Evolutionary conservation across 164 flowering plant species (phyloP), one percentile per base, ranked within the genome.

Genomic region (Chimonanthus salicifolius): DNA sequence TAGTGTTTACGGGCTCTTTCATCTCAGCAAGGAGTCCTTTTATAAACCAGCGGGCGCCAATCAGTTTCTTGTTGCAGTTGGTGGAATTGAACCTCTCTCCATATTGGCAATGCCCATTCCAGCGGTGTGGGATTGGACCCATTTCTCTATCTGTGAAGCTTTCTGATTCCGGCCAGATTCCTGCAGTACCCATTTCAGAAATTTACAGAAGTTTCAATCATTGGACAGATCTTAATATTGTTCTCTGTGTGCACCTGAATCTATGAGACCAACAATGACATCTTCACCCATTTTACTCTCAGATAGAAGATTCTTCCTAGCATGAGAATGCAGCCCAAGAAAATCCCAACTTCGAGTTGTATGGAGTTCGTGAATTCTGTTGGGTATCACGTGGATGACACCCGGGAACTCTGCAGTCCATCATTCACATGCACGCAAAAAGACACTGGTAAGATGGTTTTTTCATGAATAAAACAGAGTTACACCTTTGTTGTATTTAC

Each of bases 291-390:
- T 82, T 71, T 88, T 63, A 46, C 89, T 88, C 79, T 89, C 92
- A 4, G 64, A 13, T 63, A 74, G 64, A 51, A 76, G 62, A 20
- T 84, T 85, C 71, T 93, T 87, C 33, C 72, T 46, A 74, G 0
- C 80, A 85, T 1, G 77, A 80, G 13, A 51, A 18, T 88, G 88
- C 6, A 94, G 77, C 4, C 96, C 94, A 4, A 92, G 46, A 71
- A 89, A 94, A 69, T 92, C 94, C 97, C 97, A 94, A 58, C 97
- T 87, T 76, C 72, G 86, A 6, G 98, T 92, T 0, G 98, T 94
- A 75, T 85, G 93, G 2, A 89, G 88, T 76, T 92, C 80, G 64
- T 67, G 85, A 66, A 87, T 81, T 58, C 74, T 77, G 74, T 86
- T 92, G 3, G 81, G 88, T 21, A 88, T 73, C 13, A 92, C 91